Evolutionary conservation across 306 rosid genomes (phyloP), one percentile per base, ranked within the genome.

Genomic region (Fragaria nilgerrensis): DNA sequence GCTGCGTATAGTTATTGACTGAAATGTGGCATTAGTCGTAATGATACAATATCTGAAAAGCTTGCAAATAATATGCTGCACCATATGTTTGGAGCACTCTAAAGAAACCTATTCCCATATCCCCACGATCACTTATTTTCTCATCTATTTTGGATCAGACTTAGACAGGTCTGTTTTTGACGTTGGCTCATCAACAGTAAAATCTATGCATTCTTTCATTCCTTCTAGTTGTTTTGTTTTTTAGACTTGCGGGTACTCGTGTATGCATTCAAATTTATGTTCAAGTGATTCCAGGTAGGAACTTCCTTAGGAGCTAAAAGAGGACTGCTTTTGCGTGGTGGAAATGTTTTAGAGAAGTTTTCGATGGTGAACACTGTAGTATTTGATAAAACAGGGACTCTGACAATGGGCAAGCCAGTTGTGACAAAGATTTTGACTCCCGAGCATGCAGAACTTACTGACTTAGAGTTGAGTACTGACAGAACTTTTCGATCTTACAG

Each of bases 311-410:
- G 98, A 56, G 98, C 98, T 67, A 94, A 83, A 77, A 92, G 77
- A 82, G 97, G 98, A 80, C 79, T 94, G 71, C 96, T 94, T 75
- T 64, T 92, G 89, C 98, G 98, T 17, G 98, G 98, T 69, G 98
- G 98, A 82, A 85, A 81, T 81, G 89, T 92, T 80, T 86, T 94
- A 73, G 98, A 94, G 84, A 92, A 86, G 82, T 94, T 94, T 87
- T 89, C 98, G 64, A 88, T 87, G 95, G 98, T 89, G 59, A 79
- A 90, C 72, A 68, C 95, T 75, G 78, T 94, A 75, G 97, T 94
- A 76, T 94, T 94, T 81, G 98, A 94, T 86, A 94, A 94, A 88
- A 94, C 98, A 37, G 98, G 98, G 82, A 94, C 98, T 82, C 87
- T 94, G 79, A 94, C 98, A 2, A 80, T 94, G 85, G 98, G 98